phyloP scores from a whole-genome alignment of 2,329 filamentous ascomycete genomes.

The Tolypocladium amazonense region DNA sequence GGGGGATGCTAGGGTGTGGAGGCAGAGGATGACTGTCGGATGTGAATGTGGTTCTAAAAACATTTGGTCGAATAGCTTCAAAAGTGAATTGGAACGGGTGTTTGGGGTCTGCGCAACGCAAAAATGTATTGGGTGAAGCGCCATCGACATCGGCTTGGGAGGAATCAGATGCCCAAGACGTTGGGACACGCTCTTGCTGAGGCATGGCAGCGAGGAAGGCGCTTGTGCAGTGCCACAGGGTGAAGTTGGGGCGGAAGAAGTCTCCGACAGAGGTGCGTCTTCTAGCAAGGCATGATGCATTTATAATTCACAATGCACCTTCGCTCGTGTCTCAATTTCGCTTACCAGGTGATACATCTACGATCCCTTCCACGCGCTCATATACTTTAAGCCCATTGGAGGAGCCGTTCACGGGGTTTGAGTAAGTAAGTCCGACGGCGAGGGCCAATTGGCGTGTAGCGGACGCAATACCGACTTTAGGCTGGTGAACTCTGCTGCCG shows the following conservation, averaged over 20 bases:
- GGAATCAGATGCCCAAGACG: constrained; percentile 15
- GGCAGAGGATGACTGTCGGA: constrained; percentile 51
- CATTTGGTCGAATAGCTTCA: constrained; percentile 47
- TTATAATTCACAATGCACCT: neutral
- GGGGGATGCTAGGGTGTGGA: constrained; percentile 49
- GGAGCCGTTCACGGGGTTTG: neutral
- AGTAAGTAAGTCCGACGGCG: neutral
- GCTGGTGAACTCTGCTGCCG: neutral
- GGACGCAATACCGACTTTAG: no score
- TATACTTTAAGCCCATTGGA: neutral
- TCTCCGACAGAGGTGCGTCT: neutral
- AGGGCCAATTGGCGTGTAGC: neutral
- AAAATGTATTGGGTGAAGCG: constrained; percentile 8
- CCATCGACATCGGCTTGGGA: constrained; percentile 12
- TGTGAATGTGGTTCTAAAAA: constrained; percentile 59
- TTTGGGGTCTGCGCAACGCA: constrained; percentile 11
- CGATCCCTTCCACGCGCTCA: neutral
- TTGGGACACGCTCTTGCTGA: constrained; percentile 18
- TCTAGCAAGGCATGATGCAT: neutral
- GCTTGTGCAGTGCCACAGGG: no score
- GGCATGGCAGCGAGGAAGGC: constrained; percentile 7
- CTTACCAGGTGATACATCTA: neutral
- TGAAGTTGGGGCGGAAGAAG: neutral
- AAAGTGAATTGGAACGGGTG: constrained; percentile 48
- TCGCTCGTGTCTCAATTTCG: neutral